phyloP scores from a whole-genome alignment of 2,329 filamentous ascomycete species.

The Didymella arachidicola region DNA sequence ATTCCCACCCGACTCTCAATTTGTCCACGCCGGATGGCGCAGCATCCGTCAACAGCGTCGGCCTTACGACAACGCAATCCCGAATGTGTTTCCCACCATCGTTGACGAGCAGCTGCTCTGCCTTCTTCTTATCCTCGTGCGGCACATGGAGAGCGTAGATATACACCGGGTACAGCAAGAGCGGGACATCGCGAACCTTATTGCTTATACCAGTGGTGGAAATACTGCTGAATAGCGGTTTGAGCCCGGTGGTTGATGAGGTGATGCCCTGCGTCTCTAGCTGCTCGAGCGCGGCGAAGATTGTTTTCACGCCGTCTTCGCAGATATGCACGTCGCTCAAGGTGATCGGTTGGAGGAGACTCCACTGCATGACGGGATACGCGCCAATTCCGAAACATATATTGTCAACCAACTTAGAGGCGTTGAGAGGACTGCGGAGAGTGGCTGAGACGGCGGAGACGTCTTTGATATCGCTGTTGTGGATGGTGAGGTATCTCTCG shows the following conservation, averaged over 20 bases:
- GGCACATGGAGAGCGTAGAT: conserved; percentile 44
- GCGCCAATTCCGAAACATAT: conserved; percentile 60
- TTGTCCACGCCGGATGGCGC: conserved; percentile 32
- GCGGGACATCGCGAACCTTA: conserved; percentile 49
- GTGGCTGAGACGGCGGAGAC: conserved; percentile 53
- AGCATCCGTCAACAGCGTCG: conserved; percentile 50
- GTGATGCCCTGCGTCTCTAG: conserved; percentile 18
- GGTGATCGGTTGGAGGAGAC: conserved; percentile 37
- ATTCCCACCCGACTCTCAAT: conserved; percentile 48
- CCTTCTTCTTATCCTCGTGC: conserved; percentile 52
- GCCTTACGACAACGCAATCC: conserved; percentile 47
- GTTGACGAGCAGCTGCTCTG: conserved; percentile 44
- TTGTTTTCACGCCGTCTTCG: conserved; percentile 37
- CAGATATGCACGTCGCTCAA: conserved; percentile 49
- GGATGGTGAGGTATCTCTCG: conserved; percentile 55
- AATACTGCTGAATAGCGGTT: conserved; percentile 41
- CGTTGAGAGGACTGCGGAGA: conserved; percentile 30
- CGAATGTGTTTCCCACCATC: conserved; percentile 29
- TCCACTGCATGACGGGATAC: conserved; percentile 36
- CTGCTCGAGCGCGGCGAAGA: conserved; percentile 44
- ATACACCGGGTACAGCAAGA: conserved; percentile 45
- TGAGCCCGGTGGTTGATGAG: conserved; percentile 5
- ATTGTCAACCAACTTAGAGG: conserved; percentile 49
- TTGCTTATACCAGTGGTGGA: conserved; percentile 51
- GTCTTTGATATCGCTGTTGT: conserved; percentile 58